Percentiles rank a stretch among this genome's conserved stretches.
phyloP scores from a whole-genome alignment of 2,329 filamentous ascomycete genomes.

The Aspergillus sp. region DNA sequence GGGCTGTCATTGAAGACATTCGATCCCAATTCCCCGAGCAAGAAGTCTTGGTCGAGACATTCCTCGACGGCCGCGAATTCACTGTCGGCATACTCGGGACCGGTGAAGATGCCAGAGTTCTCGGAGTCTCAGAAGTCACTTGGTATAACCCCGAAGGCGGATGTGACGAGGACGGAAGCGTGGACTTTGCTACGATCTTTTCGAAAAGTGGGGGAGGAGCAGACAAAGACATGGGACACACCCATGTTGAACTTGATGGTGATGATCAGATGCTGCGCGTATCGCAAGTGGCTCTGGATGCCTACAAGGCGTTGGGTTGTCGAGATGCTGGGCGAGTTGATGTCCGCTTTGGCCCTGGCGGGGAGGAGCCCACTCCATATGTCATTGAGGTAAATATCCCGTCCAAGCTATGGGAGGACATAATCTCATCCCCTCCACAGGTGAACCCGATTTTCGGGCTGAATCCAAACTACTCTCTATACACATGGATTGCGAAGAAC shows the following conservation, averaged over 20 bases:
- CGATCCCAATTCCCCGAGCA: conserved; percentile 12
- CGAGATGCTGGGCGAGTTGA: conserved; percentile 17
- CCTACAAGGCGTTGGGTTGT: conserved; percentile 13
- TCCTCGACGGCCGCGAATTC: conserved; percentile 22
- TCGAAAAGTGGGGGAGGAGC: conserved; percentile 7
- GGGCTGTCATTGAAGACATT: conserved; percentile 11
- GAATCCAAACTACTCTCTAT: conserved; percentile 8
- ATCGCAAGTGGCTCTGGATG: conserved; percentile 10
- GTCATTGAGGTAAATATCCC: conserved; percentile 11
- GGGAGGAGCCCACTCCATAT: conserved; percentile 3
- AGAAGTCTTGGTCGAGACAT: conserved; percentile 20
- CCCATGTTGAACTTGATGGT: neutral
- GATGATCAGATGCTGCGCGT: conserved; percentile 11
- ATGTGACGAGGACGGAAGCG: neutral
- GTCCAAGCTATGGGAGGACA: too few relatives aligned
- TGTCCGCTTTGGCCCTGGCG: conserved; percentile 10
- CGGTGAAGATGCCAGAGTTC: conserved; percentile 13
- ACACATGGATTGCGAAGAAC: conserved; percentile 6
- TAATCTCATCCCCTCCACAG: neutral
- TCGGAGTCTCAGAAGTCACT: conserved; percentile 15
- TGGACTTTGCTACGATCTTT: conserved; percentile 8
- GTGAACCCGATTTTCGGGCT: conserved; percentile 16
- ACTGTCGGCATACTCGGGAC: conserved; percentile 23
- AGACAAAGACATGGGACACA: conserved; percentile 2
- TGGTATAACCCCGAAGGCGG: conserved; percentile 5